These are phyloP conservation scores for Solanum chacoense DNA, from an alignment of 305 asterid species.

Conservation along the genomic window DNA sequence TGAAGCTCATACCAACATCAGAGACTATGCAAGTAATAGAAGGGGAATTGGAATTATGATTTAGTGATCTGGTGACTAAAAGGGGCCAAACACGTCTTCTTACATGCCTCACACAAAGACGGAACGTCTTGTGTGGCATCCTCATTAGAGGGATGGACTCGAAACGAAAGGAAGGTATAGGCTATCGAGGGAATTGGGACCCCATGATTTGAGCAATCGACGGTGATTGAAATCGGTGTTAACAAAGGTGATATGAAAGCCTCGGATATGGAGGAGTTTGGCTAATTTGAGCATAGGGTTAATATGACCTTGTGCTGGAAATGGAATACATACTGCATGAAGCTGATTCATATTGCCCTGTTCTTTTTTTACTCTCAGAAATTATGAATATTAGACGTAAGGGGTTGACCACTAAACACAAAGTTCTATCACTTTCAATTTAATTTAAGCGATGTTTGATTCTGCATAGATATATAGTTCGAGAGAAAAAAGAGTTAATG, in stretches of 20 bases:
- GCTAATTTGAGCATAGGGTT: constrained; percentile 25
- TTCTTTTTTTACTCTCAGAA: no score
- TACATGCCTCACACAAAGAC: constrained; percentile 8
- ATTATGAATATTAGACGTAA: background rate
- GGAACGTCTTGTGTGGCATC: constrained; percentile 16
- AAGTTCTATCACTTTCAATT: no score
- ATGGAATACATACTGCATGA: constrained; percentile 23
- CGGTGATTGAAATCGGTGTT: constrained; percentile 16
- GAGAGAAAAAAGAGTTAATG: no score
- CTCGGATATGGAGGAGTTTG: constrained; percentile 18
- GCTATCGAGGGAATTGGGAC: background rate
- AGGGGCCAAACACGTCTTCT: constrained; percentile 10
- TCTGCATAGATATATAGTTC: no score
- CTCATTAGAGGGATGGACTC: constrained; percentile 19
- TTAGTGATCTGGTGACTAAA: constrained; percentile 4
- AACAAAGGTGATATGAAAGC: constrained; percentile 25
- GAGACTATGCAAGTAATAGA: constrained; percentile 15
- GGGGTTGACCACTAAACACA: background rate
- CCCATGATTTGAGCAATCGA: constrained; percentile 7
- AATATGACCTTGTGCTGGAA: constrained; percentile 30
- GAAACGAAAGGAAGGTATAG: constrained; percentile 7
- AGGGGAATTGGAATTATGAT: background rate
- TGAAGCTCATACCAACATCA: constrained; percentile 19
- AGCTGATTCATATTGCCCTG: background rate
- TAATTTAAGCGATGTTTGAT: no score